Evolutionary conservation across 805 yeast genomes (phyloP).

Genomic region (Pichia exigua): DNA sequence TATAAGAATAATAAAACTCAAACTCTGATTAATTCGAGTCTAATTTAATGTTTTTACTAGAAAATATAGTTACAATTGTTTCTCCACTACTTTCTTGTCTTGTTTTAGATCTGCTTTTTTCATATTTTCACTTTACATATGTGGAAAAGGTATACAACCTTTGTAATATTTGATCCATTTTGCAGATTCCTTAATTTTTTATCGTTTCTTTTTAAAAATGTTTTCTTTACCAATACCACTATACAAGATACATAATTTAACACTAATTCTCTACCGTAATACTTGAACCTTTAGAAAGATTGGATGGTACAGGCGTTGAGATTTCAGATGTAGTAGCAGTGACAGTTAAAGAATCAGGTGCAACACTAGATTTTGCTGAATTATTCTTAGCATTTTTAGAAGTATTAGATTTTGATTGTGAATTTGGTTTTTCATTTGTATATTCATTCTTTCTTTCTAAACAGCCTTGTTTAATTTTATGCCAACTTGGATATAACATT

Average conservation of each 20-base stretch:
- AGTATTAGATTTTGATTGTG: not conserved
- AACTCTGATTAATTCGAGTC: no score
- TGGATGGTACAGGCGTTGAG: not conserved
- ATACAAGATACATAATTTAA: not conserved
- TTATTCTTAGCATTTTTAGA: not conserved
- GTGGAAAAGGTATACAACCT: slow-evolving; percentile 42
- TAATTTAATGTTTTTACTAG: no score
- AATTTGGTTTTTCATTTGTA: not conserved
- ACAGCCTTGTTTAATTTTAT: slow-evolving; percentile 5
- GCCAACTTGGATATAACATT: slow-evolving; percentile 20
- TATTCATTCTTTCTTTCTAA: not conserved
- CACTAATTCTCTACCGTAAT: not conserved
- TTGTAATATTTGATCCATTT: no score
- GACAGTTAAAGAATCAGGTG: not conserved
- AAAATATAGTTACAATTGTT: not conserved
- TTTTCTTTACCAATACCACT: not conserved
- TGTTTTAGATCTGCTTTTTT: slow-evolving; percentile 33
- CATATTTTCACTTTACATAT: slow-evolving; percentile 59
- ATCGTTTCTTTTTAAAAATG: no score
- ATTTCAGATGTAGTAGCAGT: not conserved
- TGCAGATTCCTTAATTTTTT: not conserved
- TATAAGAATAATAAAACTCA: no score
- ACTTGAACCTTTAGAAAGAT: not conserved
- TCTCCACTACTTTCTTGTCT: not conserved
- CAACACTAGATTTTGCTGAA: not conserved